These are phyloP conservation scores for Cryptococcus hybrid DNA, from an alignment of 1,284 basidiomycete genomes.

Conservation along the genomic window DNA sequence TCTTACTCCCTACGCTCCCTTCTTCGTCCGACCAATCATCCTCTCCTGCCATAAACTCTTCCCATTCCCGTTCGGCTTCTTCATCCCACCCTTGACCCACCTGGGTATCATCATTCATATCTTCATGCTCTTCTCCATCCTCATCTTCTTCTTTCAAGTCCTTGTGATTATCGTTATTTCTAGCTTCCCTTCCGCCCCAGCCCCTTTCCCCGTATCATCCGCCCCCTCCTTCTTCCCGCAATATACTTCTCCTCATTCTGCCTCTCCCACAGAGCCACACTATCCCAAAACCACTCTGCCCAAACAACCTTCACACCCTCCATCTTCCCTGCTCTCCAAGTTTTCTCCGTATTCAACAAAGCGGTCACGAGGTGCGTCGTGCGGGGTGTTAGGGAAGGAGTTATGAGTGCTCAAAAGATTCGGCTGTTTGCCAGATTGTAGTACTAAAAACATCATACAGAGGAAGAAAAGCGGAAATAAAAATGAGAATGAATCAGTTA, in stretches of 20 bases:
- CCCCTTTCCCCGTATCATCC: not conserved
- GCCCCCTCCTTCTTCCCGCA: conserved; percentile 11
- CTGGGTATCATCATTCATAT: conserved; percentile 22
- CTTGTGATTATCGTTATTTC: conserved; percentile 10
- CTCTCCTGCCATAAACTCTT: conserved; percentile 24
- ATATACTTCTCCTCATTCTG: conserved; percentile 33
- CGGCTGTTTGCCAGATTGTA: conserved; percentile 83
- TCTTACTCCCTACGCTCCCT: not conserved
- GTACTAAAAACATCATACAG: conserved; percentile 51
- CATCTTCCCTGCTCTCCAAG: conserved; percentile 69
- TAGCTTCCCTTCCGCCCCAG: not conserved
- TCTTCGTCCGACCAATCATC: conserved; percentile 12
- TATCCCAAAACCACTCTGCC: conserved; percentile 84
- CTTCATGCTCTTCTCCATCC: conserved; percentile 25
- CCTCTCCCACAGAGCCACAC: conserved; percentile 69
- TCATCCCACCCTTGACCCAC: conserved; percentile 26
- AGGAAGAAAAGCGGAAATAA: not conserved
- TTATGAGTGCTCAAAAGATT: conserved; percentile 80
- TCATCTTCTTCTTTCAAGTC: conserved; percentile 36
- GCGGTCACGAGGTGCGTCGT: conserved; percentile 91
- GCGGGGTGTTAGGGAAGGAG: conserved; percentile 62
- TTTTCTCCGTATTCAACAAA: conserved; percentile 88
- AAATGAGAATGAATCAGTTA: not conserved
- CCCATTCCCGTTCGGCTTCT: conserved; percentile 15
- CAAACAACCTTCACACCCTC: conserved; percentile 77